Evolutionary conservation across 2,329 filamentous ascomycete genomes (phyloP).

Genomic region (Colletotrichum endophyticum): DNA sequence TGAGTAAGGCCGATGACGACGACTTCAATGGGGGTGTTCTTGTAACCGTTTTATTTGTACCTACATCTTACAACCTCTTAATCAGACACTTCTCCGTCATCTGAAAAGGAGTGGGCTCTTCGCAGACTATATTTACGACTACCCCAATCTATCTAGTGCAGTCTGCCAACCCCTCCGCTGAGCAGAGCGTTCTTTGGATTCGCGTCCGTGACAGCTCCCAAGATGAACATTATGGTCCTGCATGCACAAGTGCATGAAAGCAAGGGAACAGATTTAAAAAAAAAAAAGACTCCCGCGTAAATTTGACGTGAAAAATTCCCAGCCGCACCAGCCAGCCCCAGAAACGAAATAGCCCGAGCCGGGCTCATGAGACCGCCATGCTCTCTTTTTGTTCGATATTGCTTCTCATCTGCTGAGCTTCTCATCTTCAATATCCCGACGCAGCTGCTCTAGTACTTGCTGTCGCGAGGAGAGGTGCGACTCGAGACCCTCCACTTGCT

Average conservation of each 20-base stretch:
- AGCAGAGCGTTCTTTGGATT: background rate
- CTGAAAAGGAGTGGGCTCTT: background rate
- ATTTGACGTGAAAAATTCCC: background rate
- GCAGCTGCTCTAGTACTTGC: conserved; percentile 76
- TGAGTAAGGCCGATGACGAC: background rate
- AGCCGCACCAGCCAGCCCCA: background rate
- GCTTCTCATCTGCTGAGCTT: conserved; percentile 58
- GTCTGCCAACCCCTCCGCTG: background rate
- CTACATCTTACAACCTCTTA: background rate
- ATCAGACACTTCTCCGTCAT: background rate
- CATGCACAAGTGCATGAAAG: background rate
- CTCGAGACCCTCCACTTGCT: conserved; percentile 93
- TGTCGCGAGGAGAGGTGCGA: conserved; percentile 79
- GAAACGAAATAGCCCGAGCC: background rate
- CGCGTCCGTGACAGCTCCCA: background rate
- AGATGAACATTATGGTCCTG: background rate
- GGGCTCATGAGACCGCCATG: background rate
- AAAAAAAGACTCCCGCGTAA: conserved; percentile 1
- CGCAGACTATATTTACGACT: background rate
- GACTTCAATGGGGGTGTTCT: background rate
- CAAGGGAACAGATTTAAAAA: background rate
- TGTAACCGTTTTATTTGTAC: background rate
- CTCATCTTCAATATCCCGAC: conserved; percentile 86
- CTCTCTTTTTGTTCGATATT: background rate
- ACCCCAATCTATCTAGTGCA: background rate